phyloP scores from a whole-genome alignment of 257 asterid species.

The Osmanthus fragrans region DNA sequence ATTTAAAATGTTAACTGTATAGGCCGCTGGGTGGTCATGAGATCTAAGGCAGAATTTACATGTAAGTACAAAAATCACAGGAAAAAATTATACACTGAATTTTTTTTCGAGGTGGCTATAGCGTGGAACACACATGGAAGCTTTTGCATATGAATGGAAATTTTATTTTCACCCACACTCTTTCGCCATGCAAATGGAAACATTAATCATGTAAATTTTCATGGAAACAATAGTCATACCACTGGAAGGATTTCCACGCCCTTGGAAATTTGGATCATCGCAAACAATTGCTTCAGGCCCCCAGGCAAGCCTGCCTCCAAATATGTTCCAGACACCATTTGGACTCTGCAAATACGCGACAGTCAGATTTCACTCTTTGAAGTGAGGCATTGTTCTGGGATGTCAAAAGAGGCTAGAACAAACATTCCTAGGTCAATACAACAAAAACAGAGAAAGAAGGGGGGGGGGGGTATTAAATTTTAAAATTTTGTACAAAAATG shows the following conservation, averaged over 20 bases:
- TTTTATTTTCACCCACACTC: background rate
- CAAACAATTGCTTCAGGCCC: slow-evolving; percentile 50
- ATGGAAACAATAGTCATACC: slow-evolving; percentile 27
- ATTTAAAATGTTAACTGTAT: background rate
- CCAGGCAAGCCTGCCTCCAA: slow-evolving; percentile 51
- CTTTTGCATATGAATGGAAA: background rate
- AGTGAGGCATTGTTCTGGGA: background rate
- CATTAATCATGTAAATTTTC: background rate
- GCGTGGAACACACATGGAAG: background rate
- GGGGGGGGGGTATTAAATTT: background rate
- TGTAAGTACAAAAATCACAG: background rate
- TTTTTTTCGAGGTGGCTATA: background rate
- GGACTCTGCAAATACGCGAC: slow-evolving; percentile 27
- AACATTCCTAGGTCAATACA: background rate
- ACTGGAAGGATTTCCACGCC: slow-evolving; percentile 47
- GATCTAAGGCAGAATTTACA: background rate
- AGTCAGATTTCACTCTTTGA: background rate
- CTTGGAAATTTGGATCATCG: slow-evolving; percentile 54
- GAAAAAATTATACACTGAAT: background rate
- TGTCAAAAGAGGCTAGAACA: background rate
- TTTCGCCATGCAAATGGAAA: background rate
- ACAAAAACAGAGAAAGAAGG: background rate
- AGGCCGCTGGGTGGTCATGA: background rate
- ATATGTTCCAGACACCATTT: slow-evolving; percentile 49
- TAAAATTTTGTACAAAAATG: background rate